Conservation (phyloP, 2,329 filamentous ascomycete genomes). For the Clonostachys solani region DNA sequence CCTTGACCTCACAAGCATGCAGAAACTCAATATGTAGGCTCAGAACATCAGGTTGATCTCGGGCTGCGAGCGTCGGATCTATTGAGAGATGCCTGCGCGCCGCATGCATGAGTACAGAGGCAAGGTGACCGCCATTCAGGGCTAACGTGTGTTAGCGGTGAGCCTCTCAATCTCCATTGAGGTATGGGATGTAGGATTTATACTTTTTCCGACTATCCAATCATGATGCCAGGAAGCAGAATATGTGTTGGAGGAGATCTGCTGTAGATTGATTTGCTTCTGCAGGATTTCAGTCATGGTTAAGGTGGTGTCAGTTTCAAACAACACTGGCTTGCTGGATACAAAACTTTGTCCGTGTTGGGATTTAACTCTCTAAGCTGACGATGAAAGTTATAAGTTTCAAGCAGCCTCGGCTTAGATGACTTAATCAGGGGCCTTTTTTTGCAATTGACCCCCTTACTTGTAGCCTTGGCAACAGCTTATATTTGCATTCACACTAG, state of each 20-base stretch:
- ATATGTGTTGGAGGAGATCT: background rate
- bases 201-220: constrained; percentile 1
- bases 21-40: constrained; percentile 19
- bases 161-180: background rate
- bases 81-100: constrained; percentile 11
- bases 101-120: constrained; percentile 14
- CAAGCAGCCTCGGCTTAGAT: too few species aligned
- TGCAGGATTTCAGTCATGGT: background rate
- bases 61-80: constrained; percentile 2
- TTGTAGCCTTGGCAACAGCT: too few species aligned
- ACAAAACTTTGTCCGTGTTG: too few species aligned
- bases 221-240: constrained; percentile 1
- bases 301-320: background rate
- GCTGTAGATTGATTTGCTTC: constrained; percentile 1
- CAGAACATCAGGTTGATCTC: constrained; percentile 15
- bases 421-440: too few species aligned
- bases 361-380: too few species aligned
- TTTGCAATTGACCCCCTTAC: too few species aligned
- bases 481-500: too few species aligned
- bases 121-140: constrained; percentile 11
- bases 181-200: background rate
- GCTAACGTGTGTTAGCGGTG: constrained; percentile 6
- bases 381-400: too few species aligned
- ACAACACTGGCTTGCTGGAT: too few species aligned
- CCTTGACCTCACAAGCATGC: constrained; percentile 8